Evolutionary conservation across 2,329 filamentous ascomycete genomes (phyloP), one percentile per base, ranked within the genome.

Genomic region (Xylariaceae sp.): DNA sequence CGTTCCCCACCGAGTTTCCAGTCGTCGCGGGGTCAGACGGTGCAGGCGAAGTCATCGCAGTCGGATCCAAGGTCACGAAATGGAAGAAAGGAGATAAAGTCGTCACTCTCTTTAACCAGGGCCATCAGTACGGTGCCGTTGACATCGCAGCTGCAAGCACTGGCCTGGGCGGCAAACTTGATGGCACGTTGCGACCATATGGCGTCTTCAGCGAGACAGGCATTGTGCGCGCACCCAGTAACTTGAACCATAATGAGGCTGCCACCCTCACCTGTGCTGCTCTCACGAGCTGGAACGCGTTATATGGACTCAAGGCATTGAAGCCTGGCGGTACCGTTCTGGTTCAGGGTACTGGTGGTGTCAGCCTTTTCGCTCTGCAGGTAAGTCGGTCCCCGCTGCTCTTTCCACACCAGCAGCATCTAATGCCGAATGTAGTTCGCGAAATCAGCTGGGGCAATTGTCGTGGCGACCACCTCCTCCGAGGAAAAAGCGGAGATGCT

Each of bases 321-420:
- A 73, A 75, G 61, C 77, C 81, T 0, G 83, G 83, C 4, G 69
- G 80, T 55, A 75, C 68, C 60, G 83, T 89, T 3, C 74, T 89
- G 33, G 84, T 84, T 1, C 83, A 88, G 68, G 86, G 86, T n/a
- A 88, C 84, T 0, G 86, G 86, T 17, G 86, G 86, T 52, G 86
- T 89, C 7, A 81, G 77, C 56, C 75, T 88, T 54, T 87, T 87
- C 53, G 85, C 78, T 3, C 66, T 88, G n/a, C 85, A 71, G 62
- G 66, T 67, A 55, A 19, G 64, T 56, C 14, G 39, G 42, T 7
- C 22, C 22, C 7, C 22, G 22, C 22, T 28, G 4, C 22, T 28
- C 4, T 7, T 28, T 5, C 7, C 7, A 28, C 22, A 7, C 7
- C 7, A 4, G 22, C 22, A 7, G 22, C 22, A 28, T 28, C 22